Evolutionary conservation across 1,284 basidiomycete species (phyloP).

Genomic region (Ceratobasidium sp.): DNA sequence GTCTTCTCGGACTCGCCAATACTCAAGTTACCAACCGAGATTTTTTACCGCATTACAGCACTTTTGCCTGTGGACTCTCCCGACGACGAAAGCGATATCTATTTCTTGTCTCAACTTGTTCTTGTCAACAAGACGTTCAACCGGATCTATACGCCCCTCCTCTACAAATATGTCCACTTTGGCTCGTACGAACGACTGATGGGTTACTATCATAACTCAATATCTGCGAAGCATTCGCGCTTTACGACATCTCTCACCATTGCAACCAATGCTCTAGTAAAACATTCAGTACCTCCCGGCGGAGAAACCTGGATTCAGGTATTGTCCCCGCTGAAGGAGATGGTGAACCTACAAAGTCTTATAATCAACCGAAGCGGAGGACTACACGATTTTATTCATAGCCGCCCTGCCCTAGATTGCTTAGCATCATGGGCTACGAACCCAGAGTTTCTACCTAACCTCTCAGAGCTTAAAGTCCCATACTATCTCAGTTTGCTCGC

Average conservation of each 20-base stretch:
- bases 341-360: background rate
- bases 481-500: background rate
- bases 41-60: background rate
- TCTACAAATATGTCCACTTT: slow-evolving; percentile 4
- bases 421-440: background rate
- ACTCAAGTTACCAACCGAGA: background rate
- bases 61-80: background rate
- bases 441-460: background rate
- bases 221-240: background rate
- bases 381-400: background rate
- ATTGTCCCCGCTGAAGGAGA: background rate
- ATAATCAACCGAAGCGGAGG: background rate
- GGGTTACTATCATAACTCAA: background rate
- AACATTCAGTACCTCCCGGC: background rate
- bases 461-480: background rate
- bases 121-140: slow-evolving; percentile 5
- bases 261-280: background rate
- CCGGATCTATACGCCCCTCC: background rate
- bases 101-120: background rate
- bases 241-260: background rate
- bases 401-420: background rate
- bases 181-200: background rate
- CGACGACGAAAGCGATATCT: background rate
- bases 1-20: background rate
- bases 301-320: background rate